Conservation (phyloP, 225 moss, liverwort and hornwort species). For the Straminergon stramineum region DNA sequence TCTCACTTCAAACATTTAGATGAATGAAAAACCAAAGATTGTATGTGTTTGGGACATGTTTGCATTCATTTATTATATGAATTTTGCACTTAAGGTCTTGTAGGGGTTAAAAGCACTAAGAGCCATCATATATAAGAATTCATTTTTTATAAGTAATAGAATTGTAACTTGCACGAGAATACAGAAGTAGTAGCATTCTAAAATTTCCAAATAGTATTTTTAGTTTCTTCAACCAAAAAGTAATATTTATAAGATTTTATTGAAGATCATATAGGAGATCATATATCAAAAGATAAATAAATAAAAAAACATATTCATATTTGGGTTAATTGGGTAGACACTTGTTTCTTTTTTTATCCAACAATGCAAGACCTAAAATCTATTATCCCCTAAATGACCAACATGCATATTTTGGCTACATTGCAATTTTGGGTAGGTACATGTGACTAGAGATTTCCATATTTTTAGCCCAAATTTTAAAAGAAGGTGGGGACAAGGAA, state of each 20-base stretch:
- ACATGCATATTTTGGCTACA: too few relatives aligned
- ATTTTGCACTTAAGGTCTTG: background rate
- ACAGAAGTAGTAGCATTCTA: background rate
- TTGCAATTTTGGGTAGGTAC: too few relatives aligned
- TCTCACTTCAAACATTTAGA: background rate
- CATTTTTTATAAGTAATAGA: background rate
- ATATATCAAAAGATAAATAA: background rate
- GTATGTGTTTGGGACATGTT: background rate
- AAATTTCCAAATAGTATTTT: background rate
- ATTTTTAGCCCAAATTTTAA: too few relatives aligned
- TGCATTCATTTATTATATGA: background rate
- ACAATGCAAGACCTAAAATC: background rate
- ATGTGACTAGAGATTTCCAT: too few relatives aligned
- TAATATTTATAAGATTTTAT: background rate
- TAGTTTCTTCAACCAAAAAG: background rate
- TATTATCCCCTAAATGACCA: too few relatives aligned
- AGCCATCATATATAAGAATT: background rate
- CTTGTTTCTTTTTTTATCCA: background rate
- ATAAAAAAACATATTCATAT: background rate
- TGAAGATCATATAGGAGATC: background rate
- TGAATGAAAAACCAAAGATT: background rate
- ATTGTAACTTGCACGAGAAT: background rate
- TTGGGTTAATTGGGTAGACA: fast-evolving
- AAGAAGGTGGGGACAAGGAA: too few relatives aligned
- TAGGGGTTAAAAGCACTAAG: background rate